Conservation (phyloP, 108 stramenopile species). For the Discostella stelligeroides region DNA sequence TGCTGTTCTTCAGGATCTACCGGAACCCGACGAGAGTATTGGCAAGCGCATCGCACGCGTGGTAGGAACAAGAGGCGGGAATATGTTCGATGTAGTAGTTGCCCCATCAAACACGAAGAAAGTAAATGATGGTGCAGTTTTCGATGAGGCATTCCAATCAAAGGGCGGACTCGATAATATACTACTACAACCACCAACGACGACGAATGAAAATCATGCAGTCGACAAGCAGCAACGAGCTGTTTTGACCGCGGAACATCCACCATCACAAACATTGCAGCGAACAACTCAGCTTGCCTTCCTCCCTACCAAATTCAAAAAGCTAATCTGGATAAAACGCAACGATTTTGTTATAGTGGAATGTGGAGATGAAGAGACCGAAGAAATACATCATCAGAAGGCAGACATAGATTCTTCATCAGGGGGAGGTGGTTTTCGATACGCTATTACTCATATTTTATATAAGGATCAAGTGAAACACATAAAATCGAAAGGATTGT, state of each 20-base stretch:
- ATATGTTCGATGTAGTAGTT: conserved; percentile 80
- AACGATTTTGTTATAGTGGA: conserved; percentile 92
- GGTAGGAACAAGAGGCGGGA: conserved; percentile 81
- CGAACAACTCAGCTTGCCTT: conserved; percentile 74
- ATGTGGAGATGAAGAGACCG: conserved; percentile 50
- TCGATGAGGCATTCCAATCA: too few relatives aligned
- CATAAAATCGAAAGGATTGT: conserved; percentile 76
- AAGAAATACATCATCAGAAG: conserved; percentile 4
- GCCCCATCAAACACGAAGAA: too few relatives aligned
- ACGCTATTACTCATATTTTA: conserved; percentile 83
- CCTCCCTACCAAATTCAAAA: conserved; percentile 93
- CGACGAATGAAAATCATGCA: conserved; percentile 10
- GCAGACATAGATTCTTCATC: conserved; percentile 7
- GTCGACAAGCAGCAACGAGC: not conserved
- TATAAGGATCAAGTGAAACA: conserved; percentile 97
- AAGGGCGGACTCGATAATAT: conserved; percentile 1
- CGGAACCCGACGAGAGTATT: conserved; percentile 57
- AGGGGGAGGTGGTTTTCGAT: conserved; percentile 62
- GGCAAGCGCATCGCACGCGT: conserved; percentile 80
- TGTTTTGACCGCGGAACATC: conserved; percentile 1
- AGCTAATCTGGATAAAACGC: conserved; percentile 96
- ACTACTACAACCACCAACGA: conserved; percentile 11
- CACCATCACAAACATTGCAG: conserved; percentile 11
- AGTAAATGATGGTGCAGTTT: too few relatives aligned
- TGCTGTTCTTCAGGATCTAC: conserved; percentile 75